Conservation (phyloP, 371 early-diverging fungal genomes). For the Mortierella sp. region DNA sequence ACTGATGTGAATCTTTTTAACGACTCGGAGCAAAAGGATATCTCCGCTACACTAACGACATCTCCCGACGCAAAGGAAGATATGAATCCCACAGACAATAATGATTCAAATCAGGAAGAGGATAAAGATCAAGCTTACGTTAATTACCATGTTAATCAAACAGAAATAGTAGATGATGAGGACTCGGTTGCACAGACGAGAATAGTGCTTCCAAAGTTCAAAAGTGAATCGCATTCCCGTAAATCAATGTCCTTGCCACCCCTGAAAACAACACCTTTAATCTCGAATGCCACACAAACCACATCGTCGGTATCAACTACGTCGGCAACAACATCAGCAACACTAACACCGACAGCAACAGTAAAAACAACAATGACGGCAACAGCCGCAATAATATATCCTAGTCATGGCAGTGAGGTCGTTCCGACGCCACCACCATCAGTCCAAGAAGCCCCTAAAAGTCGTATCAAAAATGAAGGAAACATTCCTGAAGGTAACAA, state of each 20-base stretch:
- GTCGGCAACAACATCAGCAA: background rate
- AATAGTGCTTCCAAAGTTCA: constrained; percentile 10
- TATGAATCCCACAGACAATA: background rate
- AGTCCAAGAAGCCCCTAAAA: too few relatives aligned
- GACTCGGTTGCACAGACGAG: constrained; percentile 24
- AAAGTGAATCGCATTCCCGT: constrained; percentile 21
- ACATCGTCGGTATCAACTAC: constrained; percentile 7
- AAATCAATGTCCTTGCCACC: constrained; percentile 29
- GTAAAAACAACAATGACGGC: background rate
- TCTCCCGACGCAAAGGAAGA: background rate
- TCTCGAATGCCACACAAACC: constrained; percentile 11
- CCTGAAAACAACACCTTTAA: constrained; percentile 22
- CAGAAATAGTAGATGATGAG: constrained; percentile 12
- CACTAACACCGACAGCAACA: background rate
- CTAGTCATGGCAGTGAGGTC: background rate
- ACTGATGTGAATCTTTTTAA: background rate
- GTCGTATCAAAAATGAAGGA: background rate
- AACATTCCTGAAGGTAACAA: background rate
- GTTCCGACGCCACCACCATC: background rate
- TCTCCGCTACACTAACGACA: background rate
- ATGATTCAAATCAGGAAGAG: background rate
- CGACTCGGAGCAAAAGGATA: background rate
- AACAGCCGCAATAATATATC: background rate
- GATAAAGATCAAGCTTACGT: background rate
- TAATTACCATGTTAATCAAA: constrained; percentile 1